Base-by-base conservation (phyloP, 2,329 filamentous ascomycete species). In the Talaromyces sp. region DNA sequence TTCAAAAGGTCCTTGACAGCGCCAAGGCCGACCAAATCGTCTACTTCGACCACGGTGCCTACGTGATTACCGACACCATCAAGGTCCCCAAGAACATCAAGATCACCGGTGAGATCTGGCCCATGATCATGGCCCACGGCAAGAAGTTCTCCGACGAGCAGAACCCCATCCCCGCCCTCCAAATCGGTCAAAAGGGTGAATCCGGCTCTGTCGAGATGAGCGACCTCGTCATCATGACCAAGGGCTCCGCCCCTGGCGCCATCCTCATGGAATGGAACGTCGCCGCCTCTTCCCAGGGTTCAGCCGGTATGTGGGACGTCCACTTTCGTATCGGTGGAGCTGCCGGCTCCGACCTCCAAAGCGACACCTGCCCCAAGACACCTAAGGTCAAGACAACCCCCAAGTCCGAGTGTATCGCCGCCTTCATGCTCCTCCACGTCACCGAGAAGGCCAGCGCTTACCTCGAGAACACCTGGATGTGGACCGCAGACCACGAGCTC, bases 251-350 rank as follows among this genome's bases (percentile, higher is more conserved):
- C 57, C 88, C 91, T 0, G 93, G 93, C 60, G 93, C 91, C 16
- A 90, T 96, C 66, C 82, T 97, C 69, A 86, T 97, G 77, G 84
- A 97, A 72, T 97, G 91, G 89, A 97, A 97, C 75, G 79, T 96
- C 37, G 85, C 84, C 39, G 87, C 85, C 32, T 50, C 69, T 20
- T 63, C 66, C 6, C 81, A 86, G 52, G 91, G 90, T 42, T 83
- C 85, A 1, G 86, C 86, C 17, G 93, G 86, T 57, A 86, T 97
- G 75, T 99, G 92, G 90, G 94, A 99, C 66, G 87, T 92, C n/a
- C 94, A 99, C 79, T 88, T 94, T 76, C 90, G 94, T 67, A 84
- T 99, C 64, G 93, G 91, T 64, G 94, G 94, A 39, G 86, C 87
- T 49, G 87, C 89, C 4, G 93, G 93, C 55, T 95, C 92, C 24